A percentile compares a stretch with the other conserved stretches of the same genome.
These are phyloP conservation scores for Xylaria bambusicola DNA, from an alignment of 495 filamentous ascomycete species.

Conservation along the genomic window DNA sequence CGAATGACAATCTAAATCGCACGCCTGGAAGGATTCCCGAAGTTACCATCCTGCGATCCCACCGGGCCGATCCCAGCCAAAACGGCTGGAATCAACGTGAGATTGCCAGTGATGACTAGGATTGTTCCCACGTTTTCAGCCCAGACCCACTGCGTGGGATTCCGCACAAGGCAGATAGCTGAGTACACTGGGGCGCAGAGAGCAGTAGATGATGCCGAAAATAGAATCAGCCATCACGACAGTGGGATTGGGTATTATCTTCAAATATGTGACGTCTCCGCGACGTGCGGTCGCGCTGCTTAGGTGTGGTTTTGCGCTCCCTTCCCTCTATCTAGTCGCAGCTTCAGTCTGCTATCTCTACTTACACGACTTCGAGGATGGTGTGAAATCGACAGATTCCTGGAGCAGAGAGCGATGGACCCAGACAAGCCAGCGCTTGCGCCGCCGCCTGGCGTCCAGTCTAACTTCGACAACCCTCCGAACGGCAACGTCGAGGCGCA, in stretches of 20 bases:
- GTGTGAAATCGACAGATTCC: background rate
- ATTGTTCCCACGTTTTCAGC: background rate
- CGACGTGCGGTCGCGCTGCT: background rate
- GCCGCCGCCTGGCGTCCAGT: constrained; percentile 16
- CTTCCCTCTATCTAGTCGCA: background rate
- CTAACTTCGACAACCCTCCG: constrained; percentile 22
- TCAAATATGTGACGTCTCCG: too few species aligned
- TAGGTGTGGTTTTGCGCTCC: background rate
- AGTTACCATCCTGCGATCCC: background rate
- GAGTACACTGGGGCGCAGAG: background rate
- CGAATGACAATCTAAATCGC: too few species aligned
- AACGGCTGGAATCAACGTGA: background rate
- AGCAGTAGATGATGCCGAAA: too few species aligned
- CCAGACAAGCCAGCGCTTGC: constrained; percentile 9
- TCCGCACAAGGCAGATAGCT: background rate
- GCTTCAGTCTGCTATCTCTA: background rate
- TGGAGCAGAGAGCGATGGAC: background rate
- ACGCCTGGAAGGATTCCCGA: too few species aligned
- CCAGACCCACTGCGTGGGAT: background rate
- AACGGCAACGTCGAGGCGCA: constrained; percentile 23
- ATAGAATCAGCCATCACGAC: too few species aligned
- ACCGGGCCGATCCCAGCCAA: background rate
- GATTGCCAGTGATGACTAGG: background rate
- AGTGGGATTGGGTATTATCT: too few species aligned
- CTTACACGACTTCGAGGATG: background rate